Evolutionary conservation across 352 stramenopile genomes (phyloP), one percentile per base, ranked within the genome.

Genomic region (Lagenidium giganteum): DNA sequence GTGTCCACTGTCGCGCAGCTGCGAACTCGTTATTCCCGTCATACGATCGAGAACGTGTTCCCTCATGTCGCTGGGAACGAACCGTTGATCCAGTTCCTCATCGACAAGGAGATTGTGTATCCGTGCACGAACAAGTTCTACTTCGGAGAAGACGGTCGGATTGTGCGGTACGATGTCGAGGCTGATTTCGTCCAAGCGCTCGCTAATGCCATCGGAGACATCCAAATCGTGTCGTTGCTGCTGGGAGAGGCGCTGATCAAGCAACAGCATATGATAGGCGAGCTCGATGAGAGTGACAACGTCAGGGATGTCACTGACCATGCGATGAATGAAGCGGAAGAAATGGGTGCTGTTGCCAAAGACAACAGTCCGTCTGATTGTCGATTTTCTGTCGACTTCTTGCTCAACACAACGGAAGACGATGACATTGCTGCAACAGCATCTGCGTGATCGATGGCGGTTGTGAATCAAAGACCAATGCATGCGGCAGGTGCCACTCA

Each of bases 41-140:
- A 54, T 11, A 87, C 77, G 9, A 70, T 89, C 29, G 64, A 86
- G 47, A 63, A 76, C 23, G 62, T 89, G 27, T 87, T 87, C 40
- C 77, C 77, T 1, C 73, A 85, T 37, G 49, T 84, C 20, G 46
- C 85, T 3, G 71, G 67, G 54, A 81, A 89, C 39, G 70, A 83
- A 39, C 21, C 42, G 24, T 51, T 89, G 12, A 69, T 87, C 40
- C 77, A 89, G 56, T 58, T 54, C 14, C 71, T 89, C 34, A 76
- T 89, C 13, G 71, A 69, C 6, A 54, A 58, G 21, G 50, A 84
- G 42, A 18, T 89, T 13, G 52, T 54, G 27, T 85, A 85, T 37
- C 47, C 60, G 1, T 70, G 79, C 18, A 50, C 46, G 3, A 83
- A 83, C 47, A 67, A 64, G 17, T 83, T 87, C 41, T 83, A 79